phyloP scores from a whole-genome alignment of 2,329 filamentous ascomycete species.

The Paecilomyces fulvus region DNA sequence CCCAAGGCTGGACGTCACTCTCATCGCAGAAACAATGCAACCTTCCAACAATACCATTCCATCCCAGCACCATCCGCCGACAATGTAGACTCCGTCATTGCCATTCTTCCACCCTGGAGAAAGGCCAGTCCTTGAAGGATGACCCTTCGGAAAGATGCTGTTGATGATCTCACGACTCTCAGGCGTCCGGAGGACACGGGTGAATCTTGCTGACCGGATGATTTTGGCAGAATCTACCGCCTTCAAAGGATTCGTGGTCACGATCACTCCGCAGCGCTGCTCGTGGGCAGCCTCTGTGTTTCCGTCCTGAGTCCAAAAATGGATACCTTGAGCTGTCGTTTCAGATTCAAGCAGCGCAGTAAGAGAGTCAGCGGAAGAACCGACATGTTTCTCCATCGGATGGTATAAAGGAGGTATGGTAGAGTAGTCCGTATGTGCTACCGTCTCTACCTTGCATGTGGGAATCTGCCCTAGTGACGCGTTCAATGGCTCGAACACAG shows the following conservation, averaged over 20 bases:
- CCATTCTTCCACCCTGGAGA: conserved; percentile 45
- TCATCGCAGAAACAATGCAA: conserved; percentile 51
- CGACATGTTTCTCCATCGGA: background rate
- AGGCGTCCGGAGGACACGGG: conserved; percentile 44
- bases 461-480: conserved; percentile 38
- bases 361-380: conserved; percentile 2
- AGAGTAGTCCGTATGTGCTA: conserved; percentile 35
- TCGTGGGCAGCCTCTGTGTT: conserved; percentile 47
- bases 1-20: conserved; percentile 45
- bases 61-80: conserved; percentile 57
- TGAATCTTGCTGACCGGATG: conserved; percentile 43
- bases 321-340: conserved; percentile 8
- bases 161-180: conserved; percentile 42
- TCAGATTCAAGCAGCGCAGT: background rate
- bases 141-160: conserved; percentile 30
- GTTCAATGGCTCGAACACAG: conserved; percentile 39
- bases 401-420: conserved; percentile 7
- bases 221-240: conserved; percentile 30
- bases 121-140: background rate
- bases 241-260: conserved; percentile 45
- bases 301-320: conserved; percentile 20
- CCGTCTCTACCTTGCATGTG: conserved; percentile 41
- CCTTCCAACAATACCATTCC: conserved; percentile 56
- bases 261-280: conserved; percentile 43
- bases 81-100: conserved; percentile 46